A percentile compares a stretch with the other conserved stretches of the same genome.
These are phyloP conservation scores for Raphanus sativus DNA, from an alignment of 345 rosid species.

Conservation along the genomic window DNA sequence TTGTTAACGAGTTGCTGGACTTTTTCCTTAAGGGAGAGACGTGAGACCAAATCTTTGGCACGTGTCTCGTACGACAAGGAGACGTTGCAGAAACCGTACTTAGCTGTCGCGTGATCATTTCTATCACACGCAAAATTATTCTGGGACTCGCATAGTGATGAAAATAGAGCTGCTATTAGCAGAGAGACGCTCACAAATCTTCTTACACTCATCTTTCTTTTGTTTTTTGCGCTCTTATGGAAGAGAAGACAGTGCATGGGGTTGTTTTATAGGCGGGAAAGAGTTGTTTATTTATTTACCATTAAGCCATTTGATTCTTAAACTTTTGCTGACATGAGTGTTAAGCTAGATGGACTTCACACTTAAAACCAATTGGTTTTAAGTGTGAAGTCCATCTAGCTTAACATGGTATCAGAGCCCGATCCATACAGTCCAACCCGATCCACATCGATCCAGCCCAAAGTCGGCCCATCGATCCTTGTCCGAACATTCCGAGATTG, in stretches of 20 bases:
- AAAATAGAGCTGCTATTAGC: constrained; percentile 31
- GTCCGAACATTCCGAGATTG: no score
- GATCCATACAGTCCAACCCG: no score
- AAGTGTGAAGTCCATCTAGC: no score
- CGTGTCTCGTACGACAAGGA: constrained; percentile 48
- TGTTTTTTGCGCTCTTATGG: constrained; percentile 4
- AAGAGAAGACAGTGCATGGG: background rate
- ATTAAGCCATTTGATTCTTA: no score
- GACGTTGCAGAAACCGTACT: constrained; percentile 46
- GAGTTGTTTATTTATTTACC: no score
- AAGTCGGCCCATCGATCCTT: no score
- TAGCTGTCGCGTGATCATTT: constrained; percentile 14
- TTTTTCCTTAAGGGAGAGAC: constrained; percentile 56
- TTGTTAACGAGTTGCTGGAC: constrained; percentile 52
- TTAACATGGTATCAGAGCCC: no score
- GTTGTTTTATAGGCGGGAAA: constrained; percentile 33
- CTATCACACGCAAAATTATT: constrained; percentile 28
- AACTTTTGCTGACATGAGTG: background rate
- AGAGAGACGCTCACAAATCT: constrained; percentile 25
- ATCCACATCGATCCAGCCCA: no score
- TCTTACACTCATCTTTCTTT: constrained; percentile 22
- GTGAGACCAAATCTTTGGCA: constrained; percentile 50
- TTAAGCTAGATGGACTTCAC: no score
- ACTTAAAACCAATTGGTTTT: no score
- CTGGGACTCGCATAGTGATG: constrained; percentile 34